Conservation (phyloP, 306 rosid genomes). For the Lagenaria siceraria region DNA sequence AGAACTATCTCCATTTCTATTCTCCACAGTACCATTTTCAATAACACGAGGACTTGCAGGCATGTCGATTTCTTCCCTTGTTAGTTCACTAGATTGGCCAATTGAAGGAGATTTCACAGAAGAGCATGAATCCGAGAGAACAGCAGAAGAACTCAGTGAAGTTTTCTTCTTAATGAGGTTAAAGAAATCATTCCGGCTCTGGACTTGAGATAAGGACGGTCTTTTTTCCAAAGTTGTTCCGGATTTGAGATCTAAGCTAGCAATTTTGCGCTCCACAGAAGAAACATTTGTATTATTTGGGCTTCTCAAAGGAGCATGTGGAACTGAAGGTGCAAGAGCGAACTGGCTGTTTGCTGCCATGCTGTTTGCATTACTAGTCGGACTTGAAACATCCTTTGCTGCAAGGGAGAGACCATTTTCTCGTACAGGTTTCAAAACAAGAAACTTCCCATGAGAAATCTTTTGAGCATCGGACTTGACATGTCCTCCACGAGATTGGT, state of each 20-base stretch:
- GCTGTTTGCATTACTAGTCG: slow-evolving; percentile 37
- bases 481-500: slow-evolving; percentile 58
- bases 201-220: slow-evolving; percentile 64
- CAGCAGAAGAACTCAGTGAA: slow-evolving; percentile 32
- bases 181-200: slow-evolving; percentile 95
- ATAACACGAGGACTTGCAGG: slow-evolving; percentile 36
- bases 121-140: slow-evolving; percentile 42
- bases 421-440: slow-evolving; percentile 79
- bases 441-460: slow-evolving; percentile 80
- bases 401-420: slow-evolving; percentile 64
- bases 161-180: slow-evolving; percentile 76
- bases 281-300: slow-evolving; percentile 40
- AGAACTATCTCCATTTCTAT: slow-evolving; percentile 39
- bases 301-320: slow-evolving; percentile 53
- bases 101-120: slow-evolving; percentile 35
- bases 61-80: slow-evolving; percentile 24
- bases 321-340: slow-evolving; percentile 49
- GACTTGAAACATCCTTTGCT: slow-evolving; percentile 59
- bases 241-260: slow-evolving; percentile 54
- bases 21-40: slow-evolving; percentile 44
- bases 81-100: slow-evolving; percentile 52
- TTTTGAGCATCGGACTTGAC: slow-evolving; percentile 59
- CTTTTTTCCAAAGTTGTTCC: slow-evolving; percentile 68
- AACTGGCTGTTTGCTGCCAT: slow-evolving; percentile 46
- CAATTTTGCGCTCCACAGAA: slow-evolving; percentile 46